These are phyloP conservation scores for Hyphopichia fennica DNA, from an alignment of 1,139 yeast genomes.

Conservation along the genomic window DNA sequence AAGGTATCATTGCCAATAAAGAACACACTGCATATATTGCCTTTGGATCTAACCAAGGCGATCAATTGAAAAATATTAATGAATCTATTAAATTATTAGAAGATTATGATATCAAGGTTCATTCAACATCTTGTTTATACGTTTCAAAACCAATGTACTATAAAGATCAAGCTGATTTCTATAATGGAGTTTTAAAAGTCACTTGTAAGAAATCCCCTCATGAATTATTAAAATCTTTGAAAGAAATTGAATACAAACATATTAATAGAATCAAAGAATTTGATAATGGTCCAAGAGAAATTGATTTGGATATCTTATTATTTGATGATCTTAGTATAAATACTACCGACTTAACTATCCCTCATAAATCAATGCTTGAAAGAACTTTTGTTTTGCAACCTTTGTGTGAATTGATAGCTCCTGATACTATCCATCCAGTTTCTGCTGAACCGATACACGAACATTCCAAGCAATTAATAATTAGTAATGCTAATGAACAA, in stretches of 20 bases:
- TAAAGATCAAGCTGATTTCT: slow-evolving; percentile 75
- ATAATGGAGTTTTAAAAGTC: slow-evolving; percentile 80
- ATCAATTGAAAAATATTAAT: slow-evolving; percentile 61
- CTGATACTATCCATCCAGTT: slow-evolving; percentile 70
- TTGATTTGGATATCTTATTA: slow-evolving; percentile 83
- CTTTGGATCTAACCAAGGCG: slow-evolving; percentile 86
- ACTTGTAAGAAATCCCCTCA: slow-evolving; percentile 55
- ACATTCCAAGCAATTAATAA: slow-evolving; percentile 61
- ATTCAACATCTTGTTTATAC: slow-evolving; percentile 73
- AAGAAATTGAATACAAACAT: slow-evolving; percentile 73
- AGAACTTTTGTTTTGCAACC: slow-evolving; percentile 91
- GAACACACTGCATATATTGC: slow-evolving; percentile 71
- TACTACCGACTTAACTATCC: slow-evolving; percentile 62
- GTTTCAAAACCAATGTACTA: slow-evolving; percentile 93
- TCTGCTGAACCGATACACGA: slow-evolving; percentile 77
- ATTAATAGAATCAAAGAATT: slow-evolving; percentile 72
- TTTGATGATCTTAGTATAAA: slow-evolving; percentile 62
- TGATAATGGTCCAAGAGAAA: slow-evolving; percentile 88
- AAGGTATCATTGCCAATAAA: slow-evolving; percentile 11
- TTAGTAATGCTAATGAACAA: slow-evolving; percentile 28
- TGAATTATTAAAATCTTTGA: slow-evolving; percentile 59
- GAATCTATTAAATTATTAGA: slow-evolving; percentile 56
- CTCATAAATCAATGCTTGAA: slow-evolving; percentile 86
- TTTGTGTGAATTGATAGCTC: slow-evolving; percentile 72
- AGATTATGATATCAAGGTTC: slow-evolving; percentile 44